Evolutionary conservation across 2,329 filamentous ascomycete genomes (phyloP).

Genomic region (Dryadomyces quercus-mongolicae): DNA sequence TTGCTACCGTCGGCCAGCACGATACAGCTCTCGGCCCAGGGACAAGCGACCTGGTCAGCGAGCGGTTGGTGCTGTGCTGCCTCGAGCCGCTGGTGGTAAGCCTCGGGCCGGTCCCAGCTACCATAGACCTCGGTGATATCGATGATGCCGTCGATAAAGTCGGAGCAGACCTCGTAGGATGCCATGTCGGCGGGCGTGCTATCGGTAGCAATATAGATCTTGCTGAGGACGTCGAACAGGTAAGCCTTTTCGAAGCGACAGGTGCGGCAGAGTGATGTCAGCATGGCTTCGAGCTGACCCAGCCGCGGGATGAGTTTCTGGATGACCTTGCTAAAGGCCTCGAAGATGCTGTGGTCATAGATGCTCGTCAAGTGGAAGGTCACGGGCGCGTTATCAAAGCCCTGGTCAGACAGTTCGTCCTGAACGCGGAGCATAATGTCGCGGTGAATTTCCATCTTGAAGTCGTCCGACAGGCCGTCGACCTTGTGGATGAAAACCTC

Average conservation of each 20-base stretch:
- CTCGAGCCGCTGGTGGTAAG: constrained; percentile 44
- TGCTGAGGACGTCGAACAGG: constrained; percentile 92
- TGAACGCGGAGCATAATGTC: constrained; percentile 95
- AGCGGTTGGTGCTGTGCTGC: constrained; percentile 48
- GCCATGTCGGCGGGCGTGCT: constrained; percentile 87
- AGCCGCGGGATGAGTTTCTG: constrained; percentile 93
- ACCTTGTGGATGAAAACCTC: constrained; percentile 99
- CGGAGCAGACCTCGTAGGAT: constrained; percentile 95
- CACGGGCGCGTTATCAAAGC: constrained; percentile 85
- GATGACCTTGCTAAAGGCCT: constrained; percentile 96
- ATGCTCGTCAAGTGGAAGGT: constrained; percentile 95
- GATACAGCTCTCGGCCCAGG: constrained; percentile 55
- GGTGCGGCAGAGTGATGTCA: constrained; percentile 86
- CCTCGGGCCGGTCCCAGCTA: constrained; percentile 48
- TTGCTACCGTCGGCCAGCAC: constrained; percentile 52
- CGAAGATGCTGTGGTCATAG: constrained; percentile 94
- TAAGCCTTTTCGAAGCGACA: constrained; percentile 97
- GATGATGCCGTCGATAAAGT: constrained; percentile 97
- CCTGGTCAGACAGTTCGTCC: constrained; percentile 86
- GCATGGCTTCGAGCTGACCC: constrained; percentile 81
- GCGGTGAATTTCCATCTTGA: constrained; percentile 88
- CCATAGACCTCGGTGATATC: constrained; percentile 95
- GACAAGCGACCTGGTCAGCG: constrained; percentile 54
- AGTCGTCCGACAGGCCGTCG: constrained; percentile 93
- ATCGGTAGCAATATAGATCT: constrained; percentile 97